Evolutionary conservation across 768 basidiomycete genomes (phyloP).

Genomic region (Phylloporus rhodoxanthus): DNA sequence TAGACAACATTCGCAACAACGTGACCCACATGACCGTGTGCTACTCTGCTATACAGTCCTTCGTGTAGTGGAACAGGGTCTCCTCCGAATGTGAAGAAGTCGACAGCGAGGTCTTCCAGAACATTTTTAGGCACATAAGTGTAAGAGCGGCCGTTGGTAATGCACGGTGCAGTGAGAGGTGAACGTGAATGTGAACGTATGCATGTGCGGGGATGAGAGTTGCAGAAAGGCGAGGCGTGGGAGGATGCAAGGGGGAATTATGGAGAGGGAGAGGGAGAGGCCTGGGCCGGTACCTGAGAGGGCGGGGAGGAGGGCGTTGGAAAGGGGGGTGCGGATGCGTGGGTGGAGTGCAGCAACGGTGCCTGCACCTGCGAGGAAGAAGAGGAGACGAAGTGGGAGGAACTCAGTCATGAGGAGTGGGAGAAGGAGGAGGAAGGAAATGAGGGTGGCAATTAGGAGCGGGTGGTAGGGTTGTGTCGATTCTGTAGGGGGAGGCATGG

Average conservation of each 20-base stretch:
- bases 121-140: no score
- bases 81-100: no score
- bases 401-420: conserved; percentile 35
- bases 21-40: no score
- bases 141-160: no score
- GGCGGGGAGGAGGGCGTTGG: neutral
- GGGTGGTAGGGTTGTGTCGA: conserved; percentile 27
- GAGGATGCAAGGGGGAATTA: conserved; percentile 8
- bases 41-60: no score
- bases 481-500: neutral
- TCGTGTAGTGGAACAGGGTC: no score
- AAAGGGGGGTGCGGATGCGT: neutral
- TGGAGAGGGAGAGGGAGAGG: conserved; percentile 13
- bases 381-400: conserved; percentile 45
- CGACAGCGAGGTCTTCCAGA: no score
- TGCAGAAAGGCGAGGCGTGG: neutral
- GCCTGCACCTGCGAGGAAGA: conserved; percentile 30
- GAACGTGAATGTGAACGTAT: conserved; percentile 11
- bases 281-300: conserved; percentile 14
- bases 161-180: no score
- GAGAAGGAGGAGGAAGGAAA: conserved; percentile 40
- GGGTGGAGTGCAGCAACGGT: conserved; percentile 14
- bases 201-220: neutral
- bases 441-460: conserved; percentile 35
- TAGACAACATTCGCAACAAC: no score